These are phyloP conservation scores for Hagleromyces aurorensis DNA, from an alignment of 805 yeast genomes.

Conservation along the genomic window DNA sequence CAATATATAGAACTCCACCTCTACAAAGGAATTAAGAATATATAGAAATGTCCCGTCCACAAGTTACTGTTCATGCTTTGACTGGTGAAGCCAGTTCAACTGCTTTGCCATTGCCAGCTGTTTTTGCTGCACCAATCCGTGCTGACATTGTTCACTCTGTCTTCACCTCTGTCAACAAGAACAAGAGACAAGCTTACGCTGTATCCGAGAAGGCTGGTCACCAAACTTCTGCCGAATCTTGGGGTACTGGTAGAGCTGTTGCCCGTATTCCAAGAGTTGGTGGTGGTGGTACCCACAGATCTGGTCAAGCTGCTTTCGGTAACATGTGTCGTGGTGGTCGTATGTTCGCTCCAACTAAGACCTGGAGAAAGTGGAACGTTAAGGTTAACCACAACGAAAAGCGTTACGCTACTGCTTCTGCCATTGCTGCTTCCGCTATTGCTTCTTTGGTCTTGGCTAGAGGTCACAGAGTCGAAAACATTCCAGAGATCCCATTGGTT, in stretches of 20 bases:
- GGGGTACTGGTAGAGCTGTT: constrained; percentile 99
- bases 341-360: constrained; percentile 99
- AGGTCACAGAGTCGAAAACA: constrained; percentile 99
- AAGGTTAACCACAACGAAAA: constrained; percentile 99
- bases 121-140: constrained; percentile 99
- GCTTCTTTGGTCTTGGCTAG: constrained; percentile 98
- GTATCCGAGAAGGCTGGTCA: constrained; percentile 99
- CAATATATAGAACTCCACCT: constrained; percentile 2
- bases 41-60: constrained; percentile 76
- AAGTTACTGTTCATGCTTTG: constrained; percentile 88
- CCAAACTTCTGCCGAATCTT: constrained; percentile 99
- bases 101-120: constrained; percentile 93
- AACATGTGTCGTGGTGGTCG: constrained; percentile 99
- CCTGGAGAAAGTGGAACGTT: constrained; percentile 99
- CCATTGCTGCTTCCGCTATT: constrained; percentile 98
- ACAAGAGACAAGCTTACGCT: constrained; percentile 99
- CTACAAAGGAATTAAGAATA: constrained; percentile 13
- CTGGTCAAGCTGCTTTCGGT: constrained; percentile 99
- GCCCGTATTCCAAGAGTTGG: constrained; percentile 99
- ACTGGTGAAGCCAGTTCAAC: constrained; percentile 80
- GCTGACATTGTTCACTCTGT: constrained; percentile 99
- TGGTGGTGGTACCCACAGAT: constrained; percentile 99
- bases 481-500: constrained; percentile 97
- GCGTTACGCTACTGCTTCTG: constrained; percentile 99
- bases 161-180: constrained; percentile 97